Conservation (phyloP, 108 stramenopile genomes). For the Fragilaria crotonensis region DNA sequence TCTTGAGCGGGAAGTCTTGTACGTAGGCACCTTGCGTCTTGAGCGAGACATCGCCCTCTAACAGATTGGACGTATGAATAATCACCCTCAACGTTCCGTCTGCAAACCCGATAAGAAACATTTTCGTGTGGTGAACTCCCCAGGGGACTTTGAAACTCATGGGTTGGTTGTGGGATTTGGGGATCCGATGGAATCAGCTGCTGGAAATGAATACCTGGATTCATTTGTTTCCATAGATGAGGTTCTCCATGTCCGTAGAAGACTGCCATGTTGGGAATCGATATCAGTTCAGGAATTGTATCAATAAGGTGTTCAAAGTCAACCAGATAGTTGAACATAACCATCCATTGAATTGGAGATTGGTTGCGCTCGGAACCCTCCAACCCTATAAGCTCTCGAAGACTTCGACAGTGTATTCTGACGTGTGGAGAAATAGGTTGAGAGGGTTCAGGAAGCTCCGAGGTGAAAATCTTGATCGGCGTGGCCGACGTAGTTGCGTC, state of each 20-base stretch:
- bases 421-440: too few species aligned
- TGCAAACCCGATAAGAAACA: slow-evolving; percentile 58
- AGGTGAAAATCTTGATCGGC: neutral
- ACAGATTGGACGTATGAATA: slow-evolving; percentile 70
- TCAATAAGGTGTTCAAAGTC: slow-evolving; percentile 49
- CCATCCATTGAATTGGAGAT: slow-evolving; percentile 36
- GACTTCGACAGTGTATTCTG: slow-evolving; percentile 39
- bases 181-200: slow-evolving; percentile 31
- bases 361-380: slow-evolving; percentile 9
- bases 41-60: slow-evolving; percentile 35
- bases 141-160: slow-evolving; percentile 12
- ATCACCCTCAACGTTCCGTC: slow-evolving; percentile 47
- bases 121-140: slow-evolving; percentile 76
- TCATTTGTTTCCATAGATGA: slow-evolving; percentile 13
- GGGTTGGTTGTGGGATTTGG: slow-evolving; percentile 25
- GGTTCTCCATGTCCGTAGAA: slow-evolving; percentile 36
- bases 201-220: slow-evolving; percentile 22
- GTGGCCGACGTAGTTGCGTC: too few species aligned
- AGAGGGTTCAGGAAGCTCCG: too few species aligned
- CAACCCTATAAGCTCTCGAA: slow-evolving; percentile 56
- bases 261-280: slow-evolving; percentile 41
- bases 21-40: slow-evolving; percentile 56
- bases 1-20: slow-evolving; percentile 67
- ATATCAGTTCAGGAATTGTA: slow-evolving; percentile 44
- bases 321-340: slow-evolving; percentile 54